Base-by-base conservation (phyloP, 805 yeast genomes). In the Maudiozyma turicensis region DNA sequence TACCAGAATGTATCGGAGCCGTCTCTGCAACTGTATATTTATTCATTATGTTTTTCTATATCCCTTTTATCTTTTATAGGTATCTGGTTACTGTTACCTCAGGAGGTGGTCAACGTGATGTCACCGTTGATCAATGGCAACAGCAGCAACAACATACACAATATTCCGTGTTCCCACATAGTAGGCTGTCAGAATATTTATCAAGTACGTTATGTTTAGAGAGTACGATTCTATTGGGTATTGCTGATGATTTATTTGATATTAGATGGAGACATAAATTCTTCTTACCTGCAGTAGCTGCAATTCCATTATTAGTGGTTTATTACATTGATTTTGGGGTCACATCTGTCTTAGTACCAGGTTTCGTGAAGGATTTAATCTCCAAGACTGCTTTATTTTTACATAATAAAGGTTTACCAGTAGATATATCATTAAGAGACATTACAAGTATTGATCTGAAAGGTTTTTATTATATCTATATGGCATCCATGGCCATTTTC, bases 221-320 rank as follows among this genome's bases (percentile, higher is more conserved):
- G 67, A 79, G 88, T 55, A 90, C 93, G 64, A 75, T 89, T 13
- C 70, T 93, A 41, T 71, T 93, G 42, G 99, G 99, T 0, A 74
- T 93, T 32, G 84, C 95, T 44, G 99, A 93, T 66, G 99, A 93
- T 70, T 73, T 93, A 58, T 93, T 93, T 61, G 99, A 93, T 66
- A 81, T 93, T 54, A 77, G 96, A 57, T 93, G 99, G 99, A 76
- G 99, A 62, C 96, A 93, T 70, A 93, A 93, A 72, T 88, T 93
- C 69, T 88, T 93, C 59, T 64, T 93, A 55, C 99, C 99, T 0
- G 96, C 96, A 0, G 80, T 93, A 48, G 96, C 96, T 0, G 82
- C 96, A 1, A 80, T 93, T 42, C 99, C 99, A 5, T 72, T 93
- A 57, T 73, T 93, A 50, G 78, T 91, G 14, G 96, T 93, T 2